These are phyloP conservation scores for Excoecaria agallocha DNA, from an alignment of 345 rosid genomes.

Conservation along the genomic window DNA sequence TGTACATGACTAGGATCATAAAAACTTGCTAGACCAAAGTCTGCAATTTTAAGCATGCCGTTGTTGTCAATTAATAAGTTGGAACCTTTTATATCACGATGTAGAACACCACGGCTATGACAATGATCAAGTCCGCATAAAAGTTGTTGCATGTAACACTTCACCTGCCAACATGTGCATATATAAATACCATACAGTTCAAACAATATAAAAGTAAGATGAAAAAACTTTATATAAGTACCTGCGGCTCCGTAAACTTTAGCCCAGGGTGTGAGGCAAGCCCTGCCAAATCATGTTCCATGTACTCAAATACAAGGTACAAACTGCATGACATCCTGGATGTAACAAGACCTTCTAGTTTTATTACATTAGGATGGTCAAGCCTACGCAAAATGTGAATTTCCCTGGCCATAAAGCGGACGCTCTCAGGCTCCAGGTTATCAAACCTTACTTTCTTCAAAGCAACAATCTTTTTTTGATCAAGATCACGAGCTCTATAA, in stretches of 20 bases:
- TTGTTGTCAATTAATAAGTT: slow-evolving; percentile 88
- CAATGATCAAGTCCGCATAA: slow-evolving; percentile 89
- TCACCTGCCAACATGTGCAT: slow-evolving; percentile 53
- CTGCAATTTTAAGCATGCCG: slow-evolving; percentile 91
- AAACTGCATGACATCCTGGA: slow-evolving; percentile 99
- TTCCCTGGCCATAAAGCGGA: slow-evolving; percentile 97
- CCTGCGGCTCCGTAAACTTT: slow-evolving; percentile 94
- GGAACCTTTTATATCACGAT: slow-evolving; percentile 97
- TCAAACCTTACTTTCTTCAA: slow-evolving; percentile 96
- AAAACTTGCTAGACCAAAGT: slow-evolving; percentile 93
- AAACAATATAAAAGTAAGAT: neutral
- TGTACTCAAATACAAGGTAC: slow-evolving; percentile 96
- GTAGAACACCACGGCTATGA: slow-evolving; percentile 88
- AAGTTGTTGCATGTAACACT: slow-evolving; percentile 92
- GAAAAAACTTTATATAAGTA: slow-evolving; percentile 17
- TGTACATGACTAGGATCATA: slow-evolving; percentile 70
- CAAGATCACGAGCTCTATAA: slow-evolving; percentile 92
- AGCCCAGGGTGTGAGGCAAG: slow-evolving; percentile 86
- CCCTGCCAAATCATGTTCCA: slow-evolving; percentile 99
- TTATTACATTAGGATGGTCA: slow-evolving; percentile 91
- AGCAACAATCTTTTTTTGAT: slow-evolving; percentile 89
- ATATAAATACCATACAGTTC: neutral
- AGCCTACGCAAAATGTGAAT: slow-evolving; percentile 90
- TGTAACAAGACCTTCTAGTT: slow-evolving; percentile 94
- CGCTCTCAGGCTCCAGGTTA: slow-evolving; percentile 93